Base-by-base conservation (phyloP, 1,139 yeast species). In the Candida frijolesensis region DNA sequence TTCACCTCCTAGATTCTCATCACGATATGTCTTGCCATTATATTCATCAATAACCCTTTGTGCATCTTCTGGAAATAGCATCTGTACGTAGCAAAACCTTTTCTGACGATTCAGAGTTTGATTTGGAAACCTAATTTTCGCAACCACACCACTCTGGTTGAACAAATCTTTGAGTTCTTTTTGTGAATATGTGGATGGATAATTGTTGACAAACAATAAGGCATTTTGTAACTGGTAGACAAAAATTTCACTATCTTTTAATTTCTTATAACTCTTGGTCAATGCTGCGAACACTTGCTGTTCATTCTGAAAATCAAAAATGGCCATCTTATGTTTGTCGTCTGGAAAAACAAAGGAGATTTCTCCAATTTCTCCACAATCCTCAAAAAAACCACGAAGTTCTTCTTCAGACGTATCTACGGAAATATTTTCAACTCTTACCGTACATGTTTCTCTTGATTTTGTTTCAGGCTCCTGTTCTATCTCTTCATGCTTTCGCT, bases 71-170 rank as follows among this genome's bases (percentile, higher is more conserved):
- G 78, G 53, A 12, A 72, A 64, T 0, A 70, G 58, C 57, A 70
- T 84, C 60, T 89, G 96, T 12, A 88, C 74, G 60, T 89, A 90
- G 54, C 96, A 89, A 62, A 90, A 90, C 35, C 96, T 66, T 51
- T 96, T 74, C 18, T 76, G 77, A 4, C 80, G 66, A 55, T 83
- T 79, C 45, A 71, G 76, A 40, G 77, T 76, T 54, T 86, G 79
- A 0, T 87, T 80, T 0, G 97, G 97, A 42, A 89, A 73, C 47
- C 97, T 70, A 0, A 86, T 69, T 50, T 83, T 80, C 6, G 83
- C 58, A 0, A 85, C 65, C 0, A 66, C 63, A 0, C 89, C 89
- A 46, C 63, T 64, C 4, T 65, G 50, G 0, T 62, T 54, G 59
- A 89, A 85, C n/a, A 80, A 42, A 0, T 62, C 57, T 15, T 62